A percentile compares a stretch with the other conserved stretches of the same genome.
phyloP scores from a whole-genome alignment of 108 stramenopile species.

The Craspedostauros australis region DNA sequence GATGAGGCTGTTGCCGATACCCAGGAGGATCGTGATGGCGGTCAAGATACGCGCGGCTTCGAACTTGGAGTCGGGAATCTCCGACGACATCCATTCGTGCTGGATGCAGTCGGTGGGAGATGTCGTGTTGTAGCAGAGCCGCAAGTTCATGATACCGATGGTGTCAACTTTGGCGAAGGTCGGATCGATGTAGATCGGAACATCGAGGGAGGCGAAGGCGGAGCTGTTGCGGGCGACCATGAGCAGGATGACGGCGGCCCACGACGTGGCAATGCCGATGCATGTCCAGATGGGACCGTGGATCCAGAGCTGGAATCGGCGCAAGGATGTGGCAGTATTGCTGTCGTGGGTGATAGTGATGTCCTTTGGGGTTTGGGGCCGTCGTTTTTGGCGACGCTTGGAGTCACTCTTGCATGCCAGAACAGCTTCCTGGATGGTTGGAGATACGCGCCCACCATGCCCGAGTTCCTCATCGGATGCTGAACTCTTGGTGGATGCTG shows the following conservation, averaged over 20 bases:
- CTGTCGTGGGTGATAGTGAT: too few species aligned
- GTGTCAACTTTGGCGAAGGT: constrained; percentile 16
- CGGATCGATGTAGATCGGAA: constrained; percentile 28
- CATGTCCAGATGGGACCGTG: constrained; percentile 37
- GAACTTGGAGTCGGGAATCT: constrained; percentile 29
- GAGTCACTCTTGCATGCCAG: background rate
- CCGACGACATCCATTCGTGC: constrained; percentile 9
- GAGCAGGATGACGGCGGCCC: constrained; percentile 12
- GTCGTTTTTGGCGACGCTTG: background rate
- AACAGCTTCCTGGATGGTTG: background rate
- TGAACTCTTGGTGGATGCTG: background rate
- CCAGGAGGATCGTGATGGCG: constrained; percentile 18
- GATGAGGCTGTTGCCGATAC: constrained; percentile 28
- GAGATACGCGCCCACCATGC: background rate
- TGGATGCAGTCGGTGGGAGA: constrained; percentile 5
- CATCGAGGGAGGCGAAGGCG: constrained; percentile 18
- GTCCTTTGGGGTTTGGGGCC: background rate
- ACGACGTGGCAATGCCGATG: constrained; percentile 11
- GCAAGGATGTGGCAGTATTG: too few species aligned
- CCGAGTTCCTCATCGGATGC: background rate
- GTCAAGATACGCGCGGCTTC: constrained; percentile 16
- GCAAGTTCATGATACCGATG: constrained; percentile 28
- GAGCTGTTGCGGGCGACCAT: constrained; percentile 10
- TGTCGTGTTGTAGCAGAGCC: constrained; percentile 34
- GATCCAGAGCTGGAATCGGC: constrained; percentile 10